A percentile compares a stretch with the other conserved stretches of the same genome.
Evolutionary conservation across 2,329 filamentous ascomycete species (phyloP).

Genomic region (Penicillium janthinellum): DNA sequence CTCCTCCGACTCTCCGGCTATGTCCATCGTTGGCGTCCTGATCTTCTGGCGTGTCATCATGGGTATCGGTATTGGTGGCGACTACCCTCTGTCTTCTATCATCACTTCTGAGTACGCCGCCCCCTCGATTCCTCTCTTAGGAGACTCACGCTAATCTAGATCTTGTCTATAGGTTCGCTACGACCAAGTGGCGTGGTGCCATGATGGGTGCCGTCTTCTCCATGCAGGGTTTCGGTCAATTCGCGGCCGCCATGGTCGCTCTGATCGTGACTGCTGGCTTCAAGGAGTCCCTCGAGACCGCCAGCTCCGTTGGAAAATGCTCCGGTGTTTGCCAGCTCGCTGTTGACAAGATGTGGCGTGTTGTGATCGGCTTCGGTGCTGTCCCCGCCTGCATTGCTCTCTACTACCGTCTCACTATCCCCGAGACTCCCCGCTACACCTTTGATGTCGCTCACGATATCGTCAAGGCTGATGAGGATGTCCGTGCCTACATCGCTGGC

Average conservation of each 20-base stretch:
- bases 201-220: conserved; percentile 67
- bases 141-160: background rate
- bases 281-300: conserved; percentile 11
- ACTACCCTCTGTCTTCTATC: conserved; percentile 80
- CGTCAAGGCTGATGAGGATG: conserved; percentile 1
- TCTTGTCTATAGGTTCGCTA: conserved; percentile 64
- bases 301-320: conserved; percentile 1
- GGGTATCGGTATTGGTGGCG: conserved; percentile 78
- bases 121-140: background rate
- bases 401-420: conserved; percentile 30
- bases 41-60: conserved; percentile 83
- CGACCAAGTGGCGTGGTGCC: conserved; percentile 79
- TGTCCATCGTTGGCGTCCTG: conserved; percentile 57
- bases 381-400: conserved; percentile 26
- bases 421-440: conserved; percentile 19
- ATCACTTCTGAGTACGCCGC: conserved; percentile 71
- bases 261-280: conserved; percentile 24
- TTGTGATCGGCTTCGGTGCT: conserved; percentile 29
- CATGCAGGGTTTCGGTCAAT: conserved; percentile 26
- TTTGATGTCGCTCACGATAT: conserved; percentile 15
- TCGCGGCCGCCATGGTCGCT: conserved; percentile 24
- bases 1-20: conserved; percentile 62
- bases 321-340: conserved; percentile 2
- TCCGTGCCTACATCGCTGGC: conserved; percentile 14
- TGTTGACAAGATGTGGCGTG: conserved; percentile 29